phyloP scores from a whole-genome alignment of 2,329 filamentous ascomycete species.

The Neonectria punicea region DNA sequence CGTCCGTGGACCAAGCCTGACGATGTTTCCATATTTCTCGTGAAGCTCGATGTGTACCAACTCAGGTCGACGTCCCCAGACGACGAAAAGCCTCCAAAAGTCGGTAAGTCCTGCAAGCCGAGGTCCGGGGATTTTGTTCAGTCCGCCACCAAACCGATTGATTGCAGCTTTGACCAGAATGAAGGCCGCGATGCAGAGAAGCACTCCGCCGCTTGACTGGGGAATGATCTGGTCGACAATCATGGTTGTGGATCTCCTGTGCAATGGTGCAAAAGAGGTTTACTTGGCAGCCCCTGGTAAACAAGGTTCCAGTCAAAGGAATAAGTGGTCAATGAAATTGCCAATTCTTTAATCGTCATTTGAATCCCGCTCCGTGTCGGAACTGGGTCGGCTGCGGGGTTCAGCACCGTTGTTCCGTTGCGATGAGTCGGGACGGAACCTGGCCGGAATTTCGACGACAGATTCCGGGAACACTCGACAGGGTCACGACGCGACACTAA shows the following conservation, averaged over 20 bases:
- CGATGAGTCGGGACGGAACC: not conserved
- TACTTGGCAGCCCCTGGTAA: not conserved
- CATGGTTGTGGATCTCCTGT: not conserved
- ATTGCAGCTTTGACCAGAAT: not conserved
- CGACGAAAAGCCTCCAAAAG: slow-evolving; percentile 24
- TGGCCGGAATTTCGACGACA: not conserved
- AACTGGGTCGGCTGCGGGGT: not conserved
- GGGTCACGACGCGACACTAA: not conserved
- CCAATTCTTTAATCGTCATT: not conserved
- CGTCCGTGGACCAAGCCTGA: slow-evolving; percentile 20
- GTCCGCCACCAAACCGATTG: slow-evolving; percentile 22
- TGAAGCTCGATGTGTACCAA: slow-evolving; percentile 26
- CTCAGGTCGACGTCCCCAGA: slow-evolving; percentile 24
- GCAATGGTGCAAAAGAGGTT: not conserved
- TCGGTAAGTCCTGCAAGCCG: slow-evolving; percentile 17
- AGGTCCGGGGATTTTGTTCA: slow-evolving; percentile 18
- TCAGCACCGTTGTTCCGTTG: not conserved
- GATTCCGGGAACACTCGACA: not conserved
- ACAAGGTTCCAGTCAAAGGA: not conserved
- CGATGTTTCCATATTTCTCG: slow-evolving; percentile 15
- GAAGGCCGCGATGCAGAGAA: not conserved
- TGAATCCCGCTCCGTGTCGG: not conserved
- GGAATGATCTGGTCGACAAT: slow-evolving; percentile 11
- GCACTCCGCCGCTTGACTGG: not conserved
- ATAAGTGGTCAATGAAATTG: not conserved